Base-by-base conservation (phyloP, 148 eudicot species). In the Amaranthus cruentus region DNA sequence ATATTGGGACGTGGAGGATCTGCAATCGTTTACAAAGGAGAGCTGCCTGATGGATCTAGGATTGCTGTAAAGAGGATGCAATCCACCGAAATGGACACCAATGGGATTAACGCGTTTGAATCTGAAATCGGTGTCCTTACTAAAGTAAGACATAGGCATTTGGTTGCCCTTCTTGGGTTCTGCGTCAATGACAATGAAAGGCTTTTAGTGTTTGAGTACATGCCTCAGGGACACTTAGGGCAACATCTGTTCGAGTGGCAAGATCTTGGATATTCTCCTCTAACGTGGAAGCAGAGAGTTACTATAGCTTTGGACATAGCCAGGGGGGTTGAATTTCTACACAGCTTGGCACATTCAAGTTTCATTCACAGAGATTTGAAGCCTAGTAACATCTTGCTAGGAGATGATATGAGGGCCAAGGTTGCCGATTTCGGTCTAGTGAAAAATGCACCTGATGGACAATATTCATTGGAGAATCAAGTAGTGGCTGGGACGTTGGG, bases 31-130 rank as follows among this genome's bases (percentile, higher is more conserved):
- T 91, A 91, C 62, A 81, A 73, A 66, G 93, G 93, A 14, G 83
- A 84, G 51, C 82, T 89, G 28, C 92, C 80, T 7, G 92, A 92
- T 73, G 95, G 97, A 66, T 89, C 92, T 4, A 73, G 74, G 76
- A 92, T 92, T n/a, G 97, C 97, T 0, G 97, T 92, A 3, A 92
- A 92, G 80, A 85, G 92, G 82, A 92, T 92, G 97, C 92, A 89
- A 62, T 71, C 87, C 6, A 71, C 68, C 18, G 69, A 82, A 52
- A 74, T 81, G 78, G 84, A 84, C 14, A 82, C 78, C 2, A 89
- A 89, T 64, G 95, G 95, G 46, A 69, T 87, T 81, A 84, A 74
- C 6, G 97, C 88, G 71, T 91, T 91, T 47, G 88, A 89, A 67
- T 87, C 97, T 1, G 97, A 91, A 77, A 91, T 91, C 6, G 90